Conservation (phyloP, 257 asterid species). For the Solanum ossicruentum region DNA sequence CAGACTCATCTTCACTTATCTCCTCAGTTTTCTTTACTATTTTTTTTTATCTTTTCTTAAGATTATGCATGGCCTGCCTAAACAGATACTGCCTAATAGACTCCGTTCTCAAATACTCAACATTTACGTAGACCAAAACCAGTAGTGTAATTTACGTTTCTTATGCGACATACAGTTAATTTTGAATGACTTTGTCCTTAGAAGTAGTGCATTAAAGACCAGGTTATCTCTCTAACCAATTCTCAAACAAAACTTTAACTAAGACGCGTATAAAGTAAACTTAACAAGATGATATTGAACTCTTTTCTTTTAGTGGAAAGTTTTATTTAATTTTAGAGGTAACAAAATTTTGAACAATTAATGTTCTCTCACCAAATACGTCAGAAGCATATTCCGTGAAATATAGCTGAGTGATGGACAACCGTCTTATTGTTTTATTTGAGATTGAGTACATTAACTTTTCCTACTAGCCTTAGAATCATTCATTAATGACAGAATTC, state of each 20-base stretch:
- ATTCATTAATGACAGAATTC: background rate
- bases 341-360: background rate
- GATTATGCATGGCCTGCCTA: background rate
- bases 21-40: background rate
- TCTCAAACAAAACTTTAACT: background rate
- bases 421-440: background rate
- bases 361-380: background rate
- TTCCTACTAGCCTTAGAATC: background rate
- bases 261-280: background rate
- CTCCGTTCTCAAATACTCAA: background rate
- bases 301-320: background rate
- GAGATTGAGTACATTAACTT: background rate
- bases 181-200: background rate
- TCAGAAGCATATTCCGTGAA: background rate
- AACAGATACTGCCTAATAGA: background rate
- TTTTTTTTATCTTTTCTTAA: background rate
- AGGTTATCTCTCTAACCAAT: background rate
- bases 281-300: background rate
- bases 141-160: background rate
- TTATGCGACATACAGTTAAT: background rate
- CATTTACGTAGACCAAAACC: background rate
- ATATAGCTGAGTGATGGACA: background rate
- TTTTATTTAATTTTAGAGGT: background rate
- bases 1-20: background rate
- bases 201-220: background rate